Percentiles rank a stretch among this genome's conserved stretches.
These are phyloP conservation scores for Vaccinium macrocarpon DNA, from an alignment of 148 eudicot genomes.

Conservation along the genomic window DNA sequence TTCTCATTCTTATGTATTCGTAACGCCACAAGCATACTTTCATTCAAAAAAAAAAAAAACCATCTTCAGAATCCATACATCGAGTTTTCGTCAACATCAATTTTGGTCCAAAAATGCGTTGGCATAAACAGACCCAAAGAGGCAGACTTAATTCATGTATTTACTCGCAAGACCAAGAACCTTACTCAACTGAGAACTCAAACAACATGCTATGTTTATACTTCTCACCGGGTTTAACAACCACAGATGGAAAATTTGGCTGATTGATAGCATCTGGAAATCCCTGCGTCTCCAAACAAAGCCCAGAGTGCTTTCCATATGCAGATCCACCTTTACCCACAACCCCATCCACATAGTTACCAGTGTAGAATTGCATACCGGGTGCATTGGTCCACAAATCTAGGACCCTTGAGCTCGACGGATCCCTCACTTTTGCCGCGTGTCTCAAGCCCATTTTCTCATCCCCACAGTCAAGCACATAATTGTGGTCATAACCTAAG, in stretches of 20 bases:
- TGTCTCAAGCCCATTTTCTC: constrained; percentile 73
- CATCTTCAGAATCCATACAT: background rate
- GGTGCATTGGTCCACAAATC: constrained; percentile 88
- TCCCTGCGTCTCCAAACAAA: constrained; percentile 92
- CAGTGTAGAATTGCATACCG: constrained; percentile 94
- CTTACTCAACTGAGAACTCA: constrained; percentile 69
- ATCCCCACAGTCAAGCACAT: constrained; percentile 80
- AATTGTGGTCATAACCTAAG: constrained; percentile 92
- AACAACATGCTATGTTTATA: constrained; percentile 82
- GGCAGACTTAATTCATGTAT: background rate
- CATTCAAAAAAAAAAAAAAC: background rate
- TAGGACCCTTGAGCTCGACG: constrained; percentile 66
- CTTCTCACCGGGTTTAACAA: constrained; percentile 73
- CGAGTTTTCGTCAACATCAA: background rate
- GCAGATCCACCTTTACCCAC: constrained; percentile 82
- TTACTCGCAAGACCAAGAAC: background rate
- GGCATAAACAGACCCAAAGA: background rate
- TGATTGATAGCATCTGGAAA: constrained; percentile 86
- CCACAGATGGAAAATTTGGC: constrained; percentile 70
- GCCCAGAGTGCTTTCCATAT: constrained; percentile 70
- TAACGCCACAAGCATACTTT: background rate
- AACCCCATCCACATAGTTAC: constrained; percentile 77
- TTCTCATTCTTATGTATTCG: background rate
- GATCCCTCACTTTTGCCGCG: constrained; percentile 71
- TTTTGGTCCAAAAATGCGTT: background rate